Conservation (phyloP, 2,329 filamentous ascomycete species). For the Fusarium siculi region DNA sequence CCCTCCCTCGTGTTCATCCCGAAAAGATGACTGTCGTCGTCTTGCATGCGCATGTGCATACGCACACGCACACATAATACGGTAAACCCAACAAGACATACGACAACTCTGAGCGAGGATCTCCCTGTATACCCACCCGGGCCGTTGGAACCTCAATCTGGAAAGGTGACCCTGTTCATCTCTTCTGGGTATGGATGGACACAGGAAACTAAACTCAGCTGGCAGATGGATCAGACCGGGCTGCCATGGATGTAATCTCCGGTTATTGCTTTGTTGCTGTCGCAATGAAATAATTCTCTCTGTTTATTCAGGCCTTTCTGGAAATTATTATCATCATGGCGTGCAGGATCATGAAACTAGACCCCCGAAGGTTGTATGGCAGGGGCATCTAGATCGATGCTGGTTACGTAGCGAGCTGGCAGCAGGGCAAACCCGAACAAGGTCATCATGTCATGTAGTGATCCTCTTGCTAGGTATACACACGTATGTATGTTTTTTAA, state of each 20-base stretch:
- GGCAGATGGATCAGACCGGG: constrained; percentile 22
- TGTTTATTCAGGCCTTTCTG: constrained; percentile 28
- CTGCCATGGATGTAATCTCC: constrained; percentile 40
- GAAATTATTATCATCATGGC: constrained; percentile 42
- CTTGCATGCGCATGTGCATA: constrained; percentile 14
- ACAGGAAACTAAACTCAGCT: constrained; percentile 30
- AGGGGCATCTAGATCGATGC: constrained; percentile 30
- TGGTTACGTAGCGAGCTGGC: constrained; percentile 27
- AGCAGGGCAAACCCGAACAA: constrained; percentile 17
- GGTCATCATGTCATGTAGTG: background rate
- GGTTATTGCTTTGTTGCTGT: constrained; percentile 39
- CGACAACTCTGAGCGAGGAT: constrained; percentile 31
- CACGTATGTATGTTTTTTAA: background rate
- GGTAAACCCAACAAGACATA: constrained; percentile 25
- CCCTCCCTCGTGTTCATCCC: constrained; percentile 27
- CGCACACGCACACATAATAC: constrained; percentile 5
- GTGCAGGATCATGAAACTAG: constrained; percentile 40
- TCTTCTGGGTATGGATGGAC: constrained; percentile 11
- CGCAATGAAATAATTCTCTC: constrained; percentile 34
- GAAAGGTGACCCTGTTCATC: constrained; percentile 37
- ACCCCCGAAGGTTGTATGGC: constrained; percentile 26
- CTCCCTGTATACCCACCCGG: constrained; percentile 39
- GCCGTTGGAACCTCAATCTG: constrained; percentile 38
- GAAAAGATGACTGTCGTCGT: constrained; percentile 14
- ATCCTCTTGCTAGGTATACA: background rate